Evolutionary conservation across 148 eudicot genomes (phyloP), one percentile per base, ranked within the genome.

Genomic region (Camellia japonica): DNA sequence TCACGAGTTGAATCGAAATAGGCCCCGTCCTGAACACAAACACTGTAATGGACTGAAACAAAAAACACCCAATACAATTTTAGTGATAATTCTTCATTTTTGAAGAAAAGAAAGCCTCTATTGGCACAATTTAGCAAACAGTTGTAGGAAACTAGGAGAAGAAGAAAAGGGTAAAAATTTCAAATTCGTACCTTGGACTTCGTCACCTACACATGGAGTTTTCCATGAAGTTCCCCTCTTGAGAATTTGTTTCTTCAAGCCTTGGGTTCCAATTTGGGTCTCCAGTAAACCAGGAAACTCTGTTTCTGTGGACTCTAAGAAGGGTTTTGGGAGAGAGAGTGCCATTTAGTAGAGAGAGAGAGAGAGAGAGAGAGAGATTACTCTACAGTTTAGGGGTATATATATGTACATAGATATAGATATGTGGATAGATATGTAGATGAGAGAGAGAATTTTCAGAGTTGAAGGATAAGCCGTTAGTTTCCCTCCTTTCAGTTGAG

Each of bases 171-270:
- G 15, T 15, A 41, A 6, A 49, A 58, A 68, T 73, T 80, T 20
- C 3, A 16, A 74, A 38, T 56, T 52, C 65, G n/a, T 44, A 88
- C 91, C 91, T 88, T 87, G 84, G 65, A 87, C 86, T 85, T 90
- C 87, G 65, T 90, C 93, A 13, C 87, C 91, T 7, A 52, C 81
- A 61, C 43, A 72, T 15, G 93, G 90, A 15, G 85, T 83, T 81
- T 90, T 82, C 93, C 87, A 87, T 30, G 87, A 77, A 58, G 51
- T 68, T 46, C 91, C 91, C 56, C 64, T 78, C 6, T 74, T 80
- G 18, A 80, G n/a, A 61, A 88, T 75, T 76, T 52, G 71, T 84
- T 90, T 88, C 15, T 62, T 76, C 41, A 86, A 84, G 43, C 88
- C 89, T 55, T 62, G 71, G 19, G 19, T 81, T 20, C 89, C 90